These are phyloP conservation scores for Tricholoma furcatifolium DNA, from an alignment of 768 basidiomycete genomes.

Conservation along the genomic window DNA sequence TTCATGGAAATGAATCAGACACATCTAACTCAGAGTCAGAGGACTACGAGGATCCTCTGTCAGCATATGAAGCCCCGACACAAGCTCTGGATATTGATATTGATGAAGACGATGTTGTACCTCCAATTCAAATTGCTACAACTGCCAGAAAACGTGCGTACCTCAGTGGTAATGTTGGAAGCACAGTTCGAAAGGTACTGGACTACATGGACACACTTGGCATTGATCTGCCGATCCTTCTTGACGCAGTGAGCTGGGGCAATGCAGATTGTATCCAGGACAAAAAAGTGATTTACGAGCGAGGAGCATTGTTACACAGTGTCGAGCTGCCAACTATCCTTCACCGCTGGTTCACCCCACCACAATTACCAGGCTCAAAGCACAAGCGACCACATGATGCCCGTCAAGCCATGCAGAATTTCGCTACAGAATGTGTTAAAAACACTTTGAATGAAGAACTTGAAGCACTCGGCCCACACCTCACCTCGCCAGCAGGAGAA, in stretches of 20 bases:
- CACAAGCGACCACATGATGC: slow-evolving; percentile 19
- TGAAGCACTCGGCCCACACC: background rate
- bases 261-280: slow-evolving; percentile 23
- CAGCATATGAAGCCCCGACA: no score
- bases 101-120: no score
- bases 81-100: no score
- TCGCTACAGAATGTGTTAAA: slow-evolving; percentile 16
- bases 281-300: slow-evolving; percentile 19
- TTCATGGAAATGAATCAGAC: no score
- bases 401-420: slow-evolving; percentile 17
- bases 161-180: background rate
- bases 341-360: slow-evolving; percentile 26
- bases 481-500: no score
- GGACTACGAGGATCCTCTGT: no score
- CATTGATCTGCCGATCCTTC: slow-evolving; percentile 25
- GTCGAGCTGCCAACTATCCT: slow-evolving; percentile 24
- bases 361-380: slow-evolving; percentile 13
- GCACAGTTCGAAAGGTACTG: slow-evolving; percentile 5
- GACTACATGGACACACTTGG: slow-evolving; percentile 13
- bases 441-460: background rate
- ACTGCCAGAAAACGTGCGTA: background rate
- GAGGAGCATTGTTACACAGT: slow-evolving; percentile 22
- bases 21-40: no score
- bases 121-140: background rate
- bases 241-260: slow-evolving; percentile 33